Percentiles rank a stretch among this genome's conserved stretches.
Evolutionary conservation across 1,284 basidiomycete genomes (phyloP).

Genomic region (Cutaneotrichosporon spelunceum): DNA sequence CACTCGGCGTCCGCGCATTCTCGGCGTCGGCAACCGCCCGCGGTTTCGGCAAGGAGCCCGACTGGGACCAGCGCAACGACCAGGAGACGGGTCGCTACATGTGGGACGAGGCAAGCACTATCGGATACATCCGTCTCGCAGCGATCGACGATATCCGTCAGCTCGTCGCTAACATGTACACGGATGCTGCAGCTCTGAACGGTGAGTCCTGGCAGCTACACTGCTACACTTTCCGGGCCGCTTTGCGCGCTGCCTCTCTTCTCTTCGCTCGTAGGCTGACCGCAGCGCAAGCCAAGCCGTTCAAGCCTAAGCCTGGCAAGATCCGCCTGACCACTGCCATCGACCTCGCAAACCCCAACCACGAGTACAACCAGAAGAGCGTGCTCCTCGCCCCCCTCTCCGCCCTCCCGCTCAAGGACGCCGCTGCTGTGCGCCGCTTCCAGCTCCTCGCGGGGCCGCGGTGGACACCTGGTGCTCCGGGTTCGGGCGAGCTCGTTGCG

Average conservation of each 20-base stretch:
- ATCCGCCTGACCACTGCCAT: constrained; percentile 69
- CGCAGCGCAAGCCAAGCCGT: constrained; percentile 70
- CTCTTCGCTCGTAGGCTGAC: constrained; percentile 12
- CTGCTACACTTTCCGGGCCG: no score
- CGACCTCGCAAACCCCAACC: constrained; percentile 66
- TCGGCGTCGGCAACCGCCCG: neutral
- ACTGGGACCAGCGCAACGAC: neutral
- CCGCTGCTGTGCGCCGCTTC: constrained; percentile 67
- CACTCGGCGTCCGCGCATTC: neutral
- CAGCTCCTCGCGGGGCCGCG: constrained; percentile 77
- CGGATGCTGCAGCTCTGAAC: constrained; percentile 75
- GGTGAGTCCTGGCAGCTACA: constrained; percentile 60
- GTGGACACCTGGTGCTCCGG: constrained; percentile 70
- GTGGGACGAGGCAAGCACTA: constrained; percentile 61
- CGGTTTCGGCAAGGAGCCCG: neutral
- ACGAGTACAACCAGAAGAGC: constrained; percentile 65
- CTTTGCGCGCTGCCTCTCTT: neutral
- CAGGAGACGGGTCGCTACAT: constrained; percentile 46
- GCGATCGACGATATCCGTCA: constrained; percentile 67
- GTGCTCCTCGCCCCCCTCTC: constrained; percentile 69
- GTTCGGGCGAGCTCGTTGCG: constrained; percentile 26
- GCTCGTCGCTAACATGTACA: constrained; percentile 75
- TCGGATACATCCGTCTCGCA: constrained; percentile 65
- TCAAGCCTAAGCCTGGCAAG: constrained; percentile 60
- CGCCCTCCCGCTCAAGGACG: constrained; percentile 62